phyloP scores from a whole-genome alignment of 768 basidiomycete genomes.

The Asterophora lycoperdoides region DNA sequence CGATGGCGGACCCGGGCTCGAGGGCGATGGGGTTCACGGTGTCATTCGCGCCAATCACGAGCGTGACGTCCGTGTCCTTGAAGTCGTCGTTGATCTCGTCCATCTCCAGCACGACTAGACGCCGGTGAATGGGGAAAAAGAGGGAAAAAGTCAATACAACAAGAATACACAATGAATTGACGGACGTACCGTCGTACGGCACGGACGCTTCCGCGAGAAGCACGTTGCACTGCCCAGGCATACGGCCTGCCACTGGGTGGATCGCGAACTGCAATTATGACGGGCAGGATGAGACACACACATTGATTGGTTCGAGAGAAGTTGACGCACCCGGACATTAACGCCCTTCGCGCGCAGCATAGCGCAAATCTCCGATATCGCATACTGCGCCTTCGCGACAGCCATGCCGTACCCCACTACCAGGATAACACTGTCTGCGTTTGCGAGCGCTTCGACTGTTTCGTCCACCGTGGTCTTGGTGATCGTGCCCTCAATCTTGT shows the following conservation, averaged over 20 bases:
- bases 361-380: slow-evolving; percentile 69
- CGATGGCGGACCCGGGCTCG: slow-evolving; percentile 82
- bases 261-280: slow-evolving; percentile 55
- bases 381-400: slow-evolving; percentile 86
- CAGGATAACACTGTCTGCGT: slow-evolving; percentile 81
- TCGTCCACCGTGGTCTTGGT: slow-evolving; percentile 79
- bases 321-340: slow-evolving; percentile 56
- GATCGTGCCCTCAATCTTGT: slow-evolving; percentile 81
- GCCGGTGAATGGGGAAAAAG: too few species aligned
- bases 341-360: slow-evolving; percentile 70
- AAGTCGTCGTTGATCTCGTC: slow-evolving; percentile 95
- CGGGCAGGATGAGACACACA: not conserved
- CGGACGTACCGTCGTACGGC: slow-evolving; percentile 73
- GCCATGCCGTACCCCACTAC: slow-evolving; percentile 91
- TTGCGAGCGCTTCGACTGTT: slow-evolving; percentile 69
- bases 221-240: slow-evolving; percentile 95
- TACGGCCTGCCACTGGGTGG: slow-evolving; percentile 88
- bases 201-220: slow-evolving; percentile 86
- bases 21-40: slow-evolving; percentile 90
- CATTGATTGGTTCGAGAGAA: not conserved
- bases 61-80: slow-evolving; percentile 80
- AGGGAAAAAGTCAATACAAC: too few species aligned
- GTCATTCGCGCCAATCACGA: slow-evolving; percentile 90
- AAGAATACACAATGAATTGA: not conserved
- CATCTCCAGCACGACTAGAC: slow-evolving; percentile 88